phyloP scores from a whole-genome alignment of 768 basidiomycete species.

The Russula olivacea region DNA sequence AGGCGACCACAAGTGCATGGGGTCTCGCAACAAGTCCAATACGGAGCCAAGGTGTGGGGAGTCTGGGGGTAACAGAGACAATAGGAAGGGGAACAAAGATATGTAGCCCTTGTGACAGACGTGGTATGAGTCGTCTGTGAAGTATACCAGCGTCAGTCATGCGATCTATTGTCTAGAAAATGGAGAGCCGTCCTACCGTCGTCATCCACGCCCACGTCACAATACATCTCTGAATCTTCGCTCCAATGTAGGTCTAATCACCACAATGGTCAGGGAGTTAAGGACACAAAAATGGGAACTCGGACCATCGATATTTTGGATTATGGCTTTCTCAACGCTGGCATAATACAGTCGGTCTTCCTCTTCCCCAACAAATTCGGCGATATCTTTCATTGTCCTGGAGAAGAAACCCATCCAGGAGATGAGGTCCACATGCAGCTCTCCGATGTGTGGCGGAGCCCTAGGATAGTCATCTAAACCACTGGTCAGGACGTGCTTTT shows the following conservation, averaged over 20 bases:
- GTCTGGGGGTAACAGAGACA: conserved; percentile 66
- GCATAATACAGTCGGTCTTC: conserved; percentile 76
- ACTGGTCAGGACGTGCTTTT: conserved; percentile 83
- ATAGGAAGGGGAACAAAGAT: conserved; percentile 88
- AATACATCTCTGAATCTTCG: conserved; percentile 86
- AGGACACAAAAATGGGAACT: background rate
- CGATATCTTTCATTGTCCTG: conserved; percentile 86
- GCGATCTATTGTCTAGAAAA: conserved; percentile 11
- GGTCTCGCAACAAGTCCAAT: conserved; percentile 72
- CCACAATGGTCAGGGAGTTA: conserved; percentile 6
- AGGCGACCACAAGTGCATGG: conserved; percentile 84
- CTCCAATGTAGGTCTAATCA: conserved; percentile 85
- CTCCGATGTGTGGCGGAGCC: conserved; percentile 82
- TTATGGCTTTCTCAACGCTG: conserved; percentile 72
- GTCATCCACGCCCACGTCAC: conserved; percentile 77
- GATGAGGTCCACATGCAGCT: conserved; percentile 88
- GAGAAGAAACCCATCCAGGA: conserved; percentile 98
- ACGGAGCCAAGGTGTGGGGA: conserved; percentile 80
- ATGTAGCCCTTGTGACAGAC: conserved; percentile 92
- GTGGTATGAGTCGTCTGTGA: conserved; percentile 81
- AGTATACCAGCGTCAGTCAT: background rate
- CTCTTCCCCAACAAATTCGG: conserved; percentile 77
- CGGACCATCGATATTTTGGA: conserved; percentile 81
- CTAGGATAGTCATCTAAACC: conserved; percentile 97
- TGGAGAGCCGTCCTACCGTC: conserved; percentile 50